These are phyloP conservation scores for Starmera dryadoides DNA, from an alignment of 805 yeast genomes.

Conservation along the genomic window DNA sequence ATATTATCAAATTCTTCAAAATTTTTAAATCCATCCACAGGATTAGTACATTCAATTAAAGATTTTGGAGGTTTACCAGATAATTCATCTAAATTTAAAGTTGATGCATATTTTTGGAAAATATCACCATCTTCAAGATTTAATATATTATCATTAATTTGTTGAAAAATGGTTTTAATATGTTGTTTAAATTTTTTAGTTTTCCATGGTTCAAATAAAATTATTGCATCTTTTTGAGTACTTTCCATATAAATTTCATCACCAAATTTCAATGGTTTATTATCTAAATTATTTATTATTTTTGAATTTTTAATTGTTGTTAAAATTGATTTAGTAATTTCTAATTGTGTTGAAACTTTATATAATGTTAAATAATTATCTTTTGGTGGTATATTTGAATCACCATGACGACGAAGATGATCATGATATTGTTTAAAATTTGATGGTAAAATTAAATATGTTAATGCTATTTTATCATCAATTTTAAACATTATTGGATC, in stretches of 20 bases:
- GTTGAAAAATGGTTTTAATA: background rate
- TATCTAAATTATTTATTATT: conserved; percentile 1
- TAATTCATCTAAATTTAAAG: conserved; percentile 3
- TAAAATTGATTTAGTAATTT: conserved; percentile 4
- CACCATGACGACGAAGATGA: background rate
- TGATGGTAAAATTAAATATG: conserved; percentile 4
- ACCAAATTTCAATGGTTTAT: conserved; percentile 4
- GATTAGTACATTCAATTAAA: conserved; percentile 16
- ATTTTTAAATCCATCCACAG: conserved; percentile 20
- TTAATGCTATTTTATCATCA: conserved; percentile 1
- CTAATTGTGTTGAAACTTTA: background rate
- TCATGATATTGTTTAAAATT: background rate
- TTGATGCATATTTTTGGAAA: conserved; percentile 12
- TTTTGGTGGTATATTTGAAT: background rate
- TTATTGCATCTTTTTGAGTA: background rate
- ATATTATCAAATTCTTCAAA: conserved; percentile 31
- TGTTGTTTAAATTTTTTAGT: background rate
- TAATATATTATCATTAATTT: conserved; percentile 1
- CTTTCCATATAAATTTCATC: background rate
- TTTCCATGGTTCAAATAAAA: background rate
- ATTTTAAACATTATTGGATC: conserved; percentile 25
- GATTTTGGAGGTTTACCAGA: conserved; percentile 1
- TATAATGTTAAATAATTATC: background rate
- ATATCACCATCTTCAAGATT: background rate
- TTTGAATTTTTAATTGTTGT: conserved; percentile 3